A percentile compares a stretch with the other conserved stretches of the same genome.
phyloP scores from a whole-genome alignment of 2,329 filamentous ascomycete genomes.

The Colletotrichum sp. region DNA sequence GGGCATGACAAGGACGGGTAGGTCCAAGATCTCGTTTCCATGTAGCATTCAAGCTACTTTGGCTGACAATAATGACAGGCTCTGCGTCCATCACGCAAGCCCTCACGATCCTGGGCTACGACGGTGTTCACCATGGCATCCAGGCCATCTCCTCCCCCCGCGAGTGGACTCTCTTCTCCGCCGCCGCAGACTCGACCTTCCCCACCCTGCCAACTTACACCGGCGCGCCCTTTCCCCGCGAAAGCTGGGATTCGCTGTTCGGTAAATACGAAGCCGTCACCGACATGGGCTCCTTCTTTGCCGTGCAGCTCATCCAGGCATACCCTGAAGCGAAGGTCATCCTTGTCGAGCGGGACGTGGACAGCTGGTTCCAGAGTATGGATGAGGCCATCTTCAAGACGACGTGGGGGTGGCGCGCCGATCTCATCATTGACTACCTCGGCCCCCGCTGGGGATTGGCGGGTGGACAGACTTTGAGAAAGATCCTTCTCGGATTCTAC shows the following conservation, averaged over 20 bases:
- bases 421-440: constrained; percentile 25
- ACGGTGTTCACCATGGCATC: constrained; percentile 35
- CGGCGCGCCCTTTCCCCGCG: constrained; percentile 21
- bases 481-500: constrained; percentile 34
- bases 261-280: constrained; percentile 33
- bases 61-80: not conserved
- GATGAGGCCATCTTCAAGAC: constrained; percentile 26
- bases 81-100: constrained; percentile 38
- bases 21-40: not conserved
- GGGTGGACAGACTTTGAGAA: constrained; percentile 27
- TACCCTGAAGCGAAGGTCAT: constrained; percentile 78
- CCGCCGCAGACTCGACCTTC: constrained; percentile 34
- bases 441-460: constrained; percentile 36
- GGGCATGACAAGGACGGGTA: constrained; percentile 35
- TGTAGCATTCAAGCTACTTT: not conserved
- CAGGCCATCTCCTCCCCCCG: constrained; percentile 25
- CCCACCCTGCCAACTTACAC: constrained; percentile 23
- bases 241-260: constrained; percentile 29
- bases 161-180: constrained; percentile 29
- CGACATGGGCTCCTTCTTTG: constrained; percentile 63
- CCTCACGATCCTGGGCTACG: constrained; percentile 35
- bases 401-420: constrained; percentile 25
- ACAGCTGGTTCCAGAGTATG: not conserved
- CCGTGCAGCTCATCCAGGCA: constrained; percentile 71
- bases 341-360: constrained; percentile 39